phyloP scores from a whole-genome alignment of 2,329 filamentous ascomycete genomes.

The Pestalotiopsis sp. region DNA sequence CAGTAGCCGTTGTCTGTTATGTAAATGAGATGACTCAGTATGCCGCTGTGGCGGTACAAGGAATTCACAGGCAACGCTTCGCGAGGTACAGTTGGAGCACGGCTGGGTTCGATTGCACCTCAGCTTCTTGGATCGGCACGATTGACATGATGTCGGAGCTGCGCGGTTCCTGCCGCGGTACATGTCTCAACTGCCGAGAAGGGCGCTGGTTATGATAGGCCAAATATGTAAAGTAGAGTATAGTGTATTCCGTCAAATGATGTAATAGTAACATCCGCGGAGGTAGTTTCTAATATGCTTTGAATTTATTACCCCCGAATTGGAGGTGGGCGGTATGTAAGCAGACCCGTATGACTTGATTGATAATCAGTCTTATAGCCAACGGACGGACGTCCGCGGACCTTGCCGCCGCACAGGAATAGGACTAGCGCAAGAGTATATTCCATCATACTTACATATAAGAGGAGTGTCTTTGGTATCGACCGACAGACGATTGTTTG shows the following conservation, averaged over 20 bases:
- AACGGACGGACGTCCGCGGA: neutral
- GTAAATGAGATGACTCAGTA: neutral
- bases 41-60: conserved; percentile 15
- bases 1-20: conserved; percentile 13
- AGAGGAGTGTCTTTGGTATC: neutral
- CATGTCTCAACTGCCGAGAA: conserved; percentile 13
- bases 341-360: neutral
- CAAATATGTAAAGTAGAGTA: neutral
- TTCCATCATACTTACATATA: neutral
- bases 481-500: too few relatives aligned
- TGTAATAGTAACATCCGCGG: neutral
- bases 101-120: conserved; percentile 21
- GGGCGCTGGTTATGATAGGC: neutral
- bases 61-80: conserved; percentile 18
- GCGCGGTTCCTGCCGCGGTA: conserved; percentile 14
- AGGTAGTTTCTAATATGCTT: neutral
- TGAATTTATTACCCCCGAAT: too few relatives aligned
- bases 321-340: conserved; percentile 15
- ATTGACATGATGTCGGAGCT: conserved; percentile 22
- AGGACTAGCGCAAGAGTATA: neutral
- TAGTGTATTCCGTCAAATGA: neutral
- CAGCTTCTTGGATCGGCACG: conserved; percentile 21
- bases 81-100: conserved; percentile 21
- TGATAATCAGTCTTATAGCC: neutral
- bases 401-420: neutral